Conservation (phyloP, 2,329 filamentous ascomycete species). For the Fusarium marasasianum region DNA sequence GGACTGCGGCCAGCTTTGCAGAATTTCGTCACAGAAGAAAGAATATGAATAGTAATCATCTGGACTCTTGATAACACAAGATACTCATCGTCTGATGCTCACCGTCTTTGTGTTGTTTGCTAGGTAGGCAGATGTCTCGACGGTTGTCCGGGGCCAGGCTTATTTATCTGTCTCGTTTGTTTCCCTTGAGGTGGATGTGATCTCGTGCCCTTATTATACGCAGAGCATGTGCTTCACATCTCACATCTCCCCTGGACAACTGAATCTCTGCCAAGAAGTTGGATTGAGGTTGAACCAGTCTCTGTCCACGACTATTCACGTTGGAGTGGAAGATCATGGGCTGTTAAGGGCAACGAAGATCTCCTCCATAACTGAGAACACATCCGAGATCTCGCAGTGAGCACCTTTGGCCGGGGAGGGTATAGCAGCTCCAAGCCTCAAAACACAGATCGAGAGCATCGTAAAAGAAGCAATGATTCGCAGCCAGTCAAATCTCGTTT, state of each 20-base stretch:
- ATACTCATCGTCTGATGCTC: neutral
- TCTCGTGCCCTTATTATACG: constrained; percentile 29
- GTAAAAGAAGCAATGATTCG: constrained; percentile 10
- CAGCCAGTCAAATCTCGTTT: constrained; percentile 30
- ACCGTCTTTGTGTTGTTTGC: neutral
- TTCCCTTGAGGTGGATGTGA: constrained; percentile 16
- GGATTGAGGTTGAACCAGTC: constrained; percentile 4
- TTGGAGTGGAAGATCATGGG: constrained; percentile 14
- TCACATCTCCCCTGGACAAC: constrained; percentile 29
- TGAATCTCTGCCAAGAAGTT: neutral
- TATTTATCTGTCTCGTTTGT: constrained; percentile 1
- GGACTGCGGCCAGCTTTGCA: neutral
- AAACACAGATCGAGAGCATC: constrained; percentile 33
- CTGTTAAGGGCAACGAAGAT: constrained; percentile 27
- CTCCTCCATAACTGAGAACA: constrained; percentile 9
- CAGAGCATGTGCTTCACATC: constrained; percentile 24
- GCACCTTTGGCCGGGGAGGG: constrained; percentile 13
- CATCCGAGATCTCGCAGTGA: constrained; percentile 6
- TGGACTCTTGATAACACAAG: neutral
- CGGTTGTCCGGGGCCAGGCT: neutral
- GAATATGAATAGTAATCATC: neutral
- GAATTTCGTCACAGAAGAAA: neutral
- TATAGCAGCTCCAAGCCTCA: constrained; percentile 26
- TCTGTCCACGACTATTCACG: neutral
- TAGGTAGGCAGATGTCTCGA: neutral